Evolutionary conservation across 257 asterid genomes (phyloP), one percentile per base, ranked within the genome.

Genomic region (Solanum pinnatisectum): DNA sequence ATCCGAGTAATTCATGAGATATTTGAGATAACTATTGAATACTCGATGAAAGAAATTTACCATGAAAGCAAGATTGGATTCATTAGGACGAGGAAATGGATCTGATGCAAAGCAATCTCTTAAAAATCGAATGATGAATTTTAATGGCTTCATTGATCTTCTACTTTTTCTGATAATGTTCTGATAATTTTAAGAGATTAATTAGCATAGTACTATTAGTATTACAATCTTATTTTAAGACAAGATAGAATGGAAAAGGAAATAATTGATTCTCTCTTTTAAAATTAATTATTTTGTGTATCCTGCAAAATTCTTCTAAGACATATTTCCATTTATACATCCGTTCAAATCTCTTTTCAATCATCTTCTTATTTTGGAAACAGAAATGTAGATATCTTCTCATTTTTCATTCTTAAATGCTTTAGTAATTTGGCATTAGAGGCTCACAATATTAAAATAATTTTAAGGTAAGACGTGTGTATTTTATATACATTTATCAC

Each of bases 21-120:
- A 46, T 46, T 46, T 5, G 22, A 49, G 60, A 49, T 49, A 49
- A 16, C 63, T 16, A 52, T 6, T 52, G 23, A 52, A 52, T 52
- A 52, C 63, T 52, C 4, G 65, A 1, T 18, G 39, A 35, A 73
- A 20, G 30, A 36, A 35, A 20, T 25, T 42, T 25, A 85, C 67
- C 87, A 71, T 86, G 84, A 86, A 86, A n/a, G 83, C 33, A 70
- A 86, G 88, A 12, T 46, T 86, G 65, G 70, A 68, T 32, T 70
- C 49, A 36, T 86, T 71, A 18, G 83, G 88, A 8, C 65, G 65
- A 4, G 71, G 83, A 86, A 44, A 63, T 18, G 71, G 32, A 65
- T 63, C 8, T 30, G 83, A 83, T 46, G 20, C 42, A 81, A 81
- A 81, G 27, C 85, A 81, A 27, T 81, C 68, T 30, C 85, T 81